Evolutionary conservation across 169 alveolate genomes (phyloP).

Genomic region (Babesia bigemina): DNA sequence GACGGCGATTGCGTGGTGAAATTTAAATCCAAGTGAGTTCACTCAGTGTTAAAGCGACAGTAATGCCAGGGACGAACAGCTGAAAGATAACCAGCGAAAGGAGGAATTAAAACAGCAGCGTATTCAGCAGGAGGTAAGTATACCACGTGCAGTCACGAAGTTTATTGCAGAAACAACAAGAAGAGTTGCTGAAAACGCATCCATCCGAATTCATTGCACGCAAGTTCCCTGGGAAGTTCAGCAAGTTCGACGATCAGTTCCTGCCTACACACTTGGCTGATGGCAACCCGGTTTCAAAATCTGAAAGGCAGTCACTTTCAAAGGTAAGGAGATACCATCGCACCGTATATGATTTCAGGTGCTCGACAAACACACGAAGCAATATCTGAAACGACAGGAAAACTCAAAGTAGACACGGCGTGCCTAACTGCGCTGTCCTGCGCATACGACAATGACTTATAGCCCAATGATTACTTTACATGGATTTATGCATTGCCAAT

Average conservation of each 20-base stretch:
- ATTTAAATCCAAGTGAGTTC: slow-evolving; percentile 59
- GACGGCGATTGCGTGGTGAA: slow-evolving; percentile 58
- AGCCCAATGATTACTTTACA: no score
- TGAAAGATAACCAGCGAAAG: slow-evolving; percentile 39
- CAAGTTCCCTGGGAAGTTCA: slow-evolving; percentile 65
- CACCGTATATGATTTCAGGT: slow-evolving; percentile 6
- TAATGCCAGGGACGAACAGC: slow-evolving; percentile 43
- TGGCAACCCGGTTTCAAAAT: slow-evolving; percentile 60
- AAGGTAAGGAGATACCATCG: slow-evolving; percentile 30
- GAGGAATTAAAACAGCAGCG: slow-evolving; percentile 59
- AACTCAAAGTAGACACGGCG: slow-evolving; percentile 9
- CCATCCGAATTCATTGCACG: slow-evolving; percentile 61
- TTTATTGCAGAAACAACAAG: slow-evolving; percentile 34
- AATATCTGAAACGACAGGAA: slow-evolving; percentile 16
- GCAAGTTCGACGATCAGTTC: slow-evolving; percentile 62
- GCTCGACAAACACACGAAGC: slow-evolving; percentile 61
- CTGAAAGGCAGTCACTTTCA: slow-evolving; percentile 62
- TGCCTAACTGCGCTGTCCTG: neutral
- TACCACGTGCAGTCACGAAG: neutral
- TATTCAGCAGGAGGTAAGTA: slow-evolving; percentile 38
- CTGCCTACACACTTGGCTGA: slow-evolving; percentile 59
- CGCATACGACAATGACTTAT: neutral
- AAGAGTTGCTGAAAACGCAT: slow-evolving; percentile 23
- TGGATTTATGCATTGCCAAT: no score
- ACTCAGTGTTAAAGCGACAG: neutral